Conservation (phyloP, 768 basidiomycete genomes). For the Leccinum rimulosum region DNA sequence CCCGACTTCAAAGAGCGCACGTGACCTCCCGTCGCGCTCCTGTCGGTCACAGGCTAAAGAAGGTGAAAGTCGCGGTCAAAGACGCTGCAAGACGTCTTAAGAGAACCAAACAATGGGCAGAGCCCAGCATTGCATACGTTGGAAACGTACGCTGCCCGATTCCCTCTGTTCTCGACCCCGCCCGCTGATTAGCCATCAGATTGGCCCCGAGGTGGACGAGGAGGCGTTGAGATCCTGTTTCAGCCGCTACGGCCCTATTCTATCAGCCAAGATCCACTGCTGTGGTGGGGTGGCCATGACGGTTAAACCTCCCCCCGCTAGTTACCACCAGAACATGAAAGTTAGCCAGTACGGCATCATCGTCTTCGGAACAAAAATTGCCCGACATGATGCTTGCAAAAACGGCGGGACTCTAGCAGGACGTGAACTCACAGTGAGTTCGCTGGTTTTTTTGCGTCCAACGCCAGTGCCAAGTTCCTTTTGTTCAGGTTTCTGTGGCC, state of each 20-base stretch:
- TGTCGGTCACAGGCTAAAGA: neutral
- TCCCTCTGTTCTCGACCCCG: neutral
- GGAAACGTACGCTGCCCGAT: constrained; percentile 52
- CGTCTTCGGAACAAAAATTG: constrained; percentile 38
- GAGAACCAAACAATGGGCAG: constrained; percentile 7
- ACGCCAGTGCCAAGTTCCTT: neutral
- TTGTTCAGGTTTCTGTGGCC: constrained; percentile 25
- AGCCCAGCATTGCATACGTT: constrained; percentile 45
- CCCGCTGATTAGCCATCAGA: constrained; percentile 20
- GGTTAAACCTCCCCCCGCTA: constrained; percentile 20
- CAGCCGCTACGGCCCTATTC: constrained; percentile 22
- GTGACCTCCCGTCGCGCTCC: neutral
- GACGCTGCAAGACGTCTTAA: constrained; percentile 18
- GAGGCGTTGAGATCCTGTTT: constrained; percentile 23
- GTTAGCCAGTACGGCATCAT: constrained; percentile 53
- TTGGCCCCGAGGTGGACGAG: constrained; percentile 32
- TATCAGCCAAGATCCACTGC: constrained; percentile 26
- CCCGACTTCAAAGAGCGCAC: constrained; percentile 5
- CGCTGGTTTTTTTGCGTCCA: neutral
- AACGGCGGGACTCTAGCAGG: constrained; percentile 41
- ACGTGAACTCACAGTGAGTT: constrained; percentile 41
- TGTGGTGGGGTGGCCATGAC: constrained; percentile 33
- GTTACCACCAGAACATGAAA: constrained; percentile 36
- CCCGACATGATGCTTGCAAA: constrained; percentile 41
- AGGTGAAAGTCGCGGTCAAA: constrained; percentile 15